These are phyloP conservation scores for Hygrophila difformis DNA, from an alignment of 257 asterid genomes.

Conservation along the genomic window DNA sequence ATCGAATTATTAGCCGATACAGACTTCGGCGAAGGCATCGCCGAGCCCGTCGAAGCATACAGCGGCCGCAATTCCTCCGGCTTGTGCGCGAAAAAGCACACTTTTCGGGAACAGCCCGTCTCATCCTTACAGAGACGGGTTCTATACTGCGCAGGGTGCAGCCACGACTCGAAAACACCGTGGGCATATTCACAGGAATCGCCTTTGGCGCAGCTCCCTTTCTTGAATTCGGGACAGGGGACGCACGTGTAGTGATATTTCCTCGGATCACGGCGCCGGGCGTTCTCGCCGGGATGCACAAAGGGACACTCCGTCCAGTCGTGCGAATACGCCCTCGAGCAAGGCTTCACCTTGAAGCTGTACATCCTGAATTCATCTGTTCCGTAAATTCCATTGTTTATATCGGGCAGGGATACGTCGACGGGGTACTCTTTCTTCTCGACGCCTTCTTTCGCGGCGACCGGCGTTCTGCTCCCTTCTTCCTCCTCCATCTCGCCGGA, in stretches of 20 bases:
- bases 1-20: conserved; percentile 23
- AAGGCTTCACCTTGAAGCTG: conserved; percentile 49
- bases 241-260: conserved; percentile 74
- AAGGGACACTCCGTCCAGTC: conserved; percentile 62
- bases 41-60: conserved; percentile 80
- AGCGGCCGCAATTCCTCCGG: conserved; percentile 75
- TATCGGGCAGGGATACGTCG: conserved; percentile 49
- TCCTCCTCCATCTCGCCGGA: conserved; percentile 25
- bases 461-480: conserved; percentile 14
- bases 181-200: conserved; percentile 85
- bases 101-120: conserved; percentile 71
- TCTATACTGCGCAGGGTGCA: conserved; percentile 86
- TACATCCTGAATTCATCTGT: conserved; percentile 54
- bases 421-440: conserved; percentile 74
- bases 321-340: conserved; percentile 47
- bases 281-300: conserved; percentile 55
- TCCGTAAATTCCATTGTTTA: conserved; percentile 36
- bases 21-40: conserved; percentile 71
- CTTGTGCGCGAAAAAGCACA: conserved; percentile 86
- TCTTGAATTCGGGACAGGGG: conserved; percentile 93
- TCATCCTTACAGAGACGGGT: conserved; percentile 92
- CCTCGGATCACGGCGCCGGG: conserved; percentile 58
- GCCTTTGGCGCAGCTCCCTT: conserved; percentile 56
- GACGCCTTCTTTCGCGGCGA: conserved; percentile 16
- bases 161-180: conserved; percentile 93